Percentiles rank a stretch among this genome's conserved stretches.
phyloP scores from a whole-genome alignment of 352 stramenopile species.

The Pythium brassicae region DNA sequence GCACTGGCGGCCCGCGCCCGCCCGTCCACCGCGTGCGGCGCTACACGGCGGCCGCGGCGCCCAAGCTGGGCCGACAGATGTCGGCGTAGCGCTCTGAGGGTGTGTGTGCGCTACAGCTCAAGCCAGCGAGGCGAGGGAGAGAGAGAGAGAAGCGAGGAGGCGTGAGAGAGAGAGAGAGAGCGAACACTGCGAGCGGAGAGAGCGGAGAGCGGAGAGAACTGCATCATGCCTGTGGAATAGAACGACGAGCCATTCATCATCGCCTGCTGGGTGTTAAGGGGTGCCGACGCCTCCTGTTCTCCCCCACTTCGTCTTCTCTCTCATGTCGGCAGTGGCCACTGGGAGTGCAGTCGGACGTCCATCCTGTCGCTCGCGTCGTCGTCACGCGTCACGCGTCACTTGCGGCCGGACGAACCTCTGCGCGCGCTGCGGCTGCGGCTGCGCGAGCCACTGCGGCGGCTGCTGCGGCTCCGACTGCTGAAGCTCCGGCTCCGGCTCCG shows the following conservation, averaged over 20 bases:
- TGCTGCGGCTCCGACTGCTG: conserved; percentile 19
- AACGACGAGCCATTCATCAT: not conserved
- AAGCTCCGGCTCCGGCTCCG: conserved; percentile 21
- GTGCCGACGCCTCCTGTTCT: not conserved
- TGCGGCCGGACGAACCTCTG: conserved; percentile 3
- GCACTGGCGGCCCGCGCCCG: not conserved
- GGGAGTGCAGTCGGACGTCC: not conserved
- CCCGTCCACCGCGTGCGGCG: conserved; percentile 36
- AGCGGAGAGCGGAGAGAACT: not conserved
- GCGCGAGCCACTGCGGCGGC: conserved; percentile 28
- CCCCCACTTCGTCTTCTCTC: not conserved
- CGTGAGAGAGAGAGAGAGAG: conserved; percentile 6
- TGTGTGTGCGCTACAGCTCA: no score
- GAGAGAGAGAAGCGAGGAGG: conserved; percentile 5
- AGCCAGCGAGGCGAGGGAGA: no score
- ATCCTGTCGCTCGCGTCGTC: no score
- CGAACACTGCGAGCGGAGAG: conserved; percentile 1
- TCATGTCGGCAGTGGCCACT: no score
- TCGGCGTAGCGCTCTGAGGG: conserved; percentile 13
- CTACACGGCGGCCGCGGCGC: conserved; percentile 21
- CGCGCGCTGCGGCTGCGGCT: conserved; percentile 24
- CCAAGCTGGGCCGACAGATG: conserved; percentile 18
- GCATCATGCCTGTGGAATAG: conserved; percentile 2
- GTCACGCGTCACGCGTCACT: conserved; percentile 13
- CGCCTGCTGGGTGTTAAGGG: no score